phyloP scores from a whole-genome alignment of 257 asterid genomes.

The Catharanthus roseus region DNA sequence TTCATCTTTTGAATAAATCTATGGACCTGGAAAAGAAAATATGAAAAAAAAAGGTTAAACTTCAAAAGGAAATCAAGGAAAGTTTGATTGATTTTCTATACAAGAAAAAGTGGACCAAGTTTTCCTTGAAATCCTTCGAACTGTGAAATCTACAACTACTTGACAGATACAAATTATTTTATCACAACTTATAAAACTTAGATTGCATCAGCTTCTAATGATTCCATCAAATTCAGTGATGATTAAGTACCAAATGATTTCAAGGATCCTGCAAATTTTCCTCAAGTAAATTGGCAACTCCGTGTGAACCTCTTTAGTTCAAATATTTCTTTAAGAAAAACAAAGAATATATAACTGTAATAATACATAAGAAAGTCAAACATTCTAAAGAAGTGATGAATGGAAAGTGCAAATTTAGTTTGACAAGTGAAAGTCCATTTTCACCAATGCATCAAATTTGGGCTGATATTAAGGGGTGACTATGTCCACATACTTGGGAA shows the following conservation, averaged over 20 bases:
- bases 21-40: no score
- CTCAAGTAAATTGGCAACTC: background rate
- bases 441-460: constrained; percentile 84
- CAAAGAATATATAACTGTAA: background rate
- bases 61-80: constrained; percentile 14
- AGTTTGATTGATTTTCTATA: background rate
- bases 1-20: no score
- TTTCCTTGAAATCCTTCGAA: background rate
- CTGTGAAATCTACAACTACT: background rate
- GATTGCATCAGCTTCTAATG: background rate
- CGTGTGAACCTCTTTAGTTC: background rate
- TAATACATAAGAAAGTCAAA: background rate
- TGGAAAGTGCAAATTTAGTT: background rate
- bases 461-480: constrained; percentile 88
- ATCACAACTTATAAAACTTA: background rate
- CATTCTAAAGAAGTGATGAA: background rate
- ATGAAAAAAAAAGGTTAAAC: no score
- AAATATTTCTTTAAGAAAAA: background rate
- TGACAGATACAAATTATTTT: background rate
- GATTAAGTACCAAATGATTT: background rate
- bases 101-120: background rate
- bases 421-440: background rate
- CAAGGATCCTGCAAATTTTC: background rate
- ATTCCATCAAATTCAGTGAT: background rate
- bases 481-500: constrained; percentile 78